These are phyloP conservation scores for Vigna angularis DNA, from an alignment of 306 rosid species.

Conservation along the genomic window DNA sequence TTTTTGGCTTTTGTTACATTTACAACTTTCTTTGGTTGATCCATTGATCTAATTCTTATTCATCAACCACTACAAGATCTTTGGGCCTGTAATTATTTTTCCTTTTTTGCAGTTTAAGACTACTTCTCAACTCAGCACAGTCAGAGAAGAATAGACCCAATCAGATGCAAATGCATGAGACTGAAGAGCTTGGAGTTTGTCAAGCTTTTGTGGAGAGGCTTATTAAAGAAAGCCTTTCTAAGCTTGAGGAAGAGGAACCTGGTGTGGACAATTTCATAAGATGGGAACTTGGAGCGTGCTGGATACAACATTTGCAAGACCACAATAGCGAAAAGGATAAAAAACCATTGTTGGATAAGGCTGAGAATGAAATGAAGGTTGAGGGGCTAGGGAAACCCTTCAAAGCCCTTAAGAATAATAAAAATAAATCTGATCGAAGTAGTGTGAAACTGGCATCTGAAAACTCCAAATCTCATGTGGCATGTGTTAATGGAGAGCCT, in stretches of 20 bases:
- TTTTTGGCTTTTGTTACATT: not conserved
- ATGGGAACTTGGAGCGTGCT: slow-evolving; percentile 98
- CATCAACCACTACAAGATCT: not conserved
- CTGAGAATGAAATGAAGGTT: slow-evolving; percentile 76
- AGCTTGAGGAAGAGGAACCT: slow-evolving; percentile 67
- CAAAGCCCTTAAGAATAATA: slow-evolving; percentile 69
- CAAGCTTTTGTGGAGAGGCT: slow-evolving; percentile 61
- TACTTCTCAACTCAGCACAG: slow-evolving; percentile 63
- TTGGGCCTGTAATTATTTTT: not conserved
- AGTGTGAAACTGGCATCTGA: slow-evolving; percentile 54
- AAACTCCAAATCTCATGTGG: slow-evolving; percentile 50
- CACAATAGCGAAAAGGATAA: slow-evolving; percentile 77
- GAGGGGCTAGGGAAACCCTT: slow-evolving; percentile 87
- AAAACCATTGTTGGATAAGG: slow-evolving; percentile 66
- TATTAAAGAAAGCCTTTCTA: slow-evolving; percentile 64
- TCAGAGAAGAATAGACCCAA: slow-evolving; percentile 59
- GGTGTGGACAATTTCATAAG: slow-evolving; percentile 62
- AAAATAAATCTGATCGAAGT: slow-evolving; percentile 61
- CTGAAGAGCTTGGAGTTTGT: slow-evolving; percentile 58
- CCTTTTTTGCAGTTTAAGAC: slow-evolving; percentile 64
- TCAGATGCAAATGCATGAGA: slow-evolving; percentile 52
- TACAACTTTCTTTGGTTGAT: not conserved
- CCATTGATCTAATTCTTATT: not conserved
- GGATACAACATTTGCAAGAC: slow-evolving; percentile 92
- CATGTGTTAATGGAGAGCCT: slow-evolving; percentile 55